Evolutionary conservation across 305 asterid species (phyloP).

Genomic region (Stenogyne calaminthoides): DNA sequence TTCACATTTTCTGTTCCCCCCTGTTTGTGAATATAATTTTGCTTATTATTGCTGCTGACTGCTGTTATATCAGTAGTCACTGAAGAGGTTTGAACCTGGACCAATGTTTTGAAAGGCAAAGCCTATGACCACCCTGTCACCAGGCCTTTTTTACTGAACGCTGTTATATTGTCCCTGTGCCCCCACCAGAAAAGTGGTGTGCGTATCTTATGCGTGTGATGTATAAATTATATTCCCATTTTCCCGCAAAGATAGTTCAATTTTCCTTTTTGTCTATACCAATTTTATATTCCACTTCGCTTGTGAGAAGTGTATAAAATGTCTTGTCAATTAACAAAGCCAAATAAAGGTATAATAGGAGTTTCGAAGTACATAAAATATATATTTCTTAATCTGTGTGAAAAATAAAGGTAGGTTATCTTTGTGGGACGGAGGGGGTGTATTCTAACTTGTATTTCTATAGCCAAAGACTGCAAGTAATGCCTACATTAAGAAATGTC

Average conservation of each 20-base stretch:
- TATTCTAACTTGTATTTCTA: background rate
- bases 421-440: background rate
- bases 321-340: background rate
- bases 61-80: background rate
- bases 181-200: background rate
- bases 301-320: background rate
- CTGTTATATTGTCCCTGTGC: conserved; percentile 7
- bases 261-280: background rate
- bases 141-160: background rate
- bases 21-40: background rate
- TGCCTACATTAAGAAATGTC: background rate
- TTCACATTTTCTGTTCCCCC: conserved; percentile 5
- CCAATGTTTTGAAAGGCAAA: too few species aligned
- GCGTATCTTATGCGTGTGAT: background rate
- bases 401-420: background rate
- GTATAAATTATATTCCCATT: background rate
- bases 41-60: conserved; percentile 6
- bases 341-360: background rate
- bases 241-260: background rate
- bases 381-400: background rate
- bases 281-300: background rate
- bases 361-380: background rate
- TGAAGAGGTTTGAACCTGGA: too few species aligned
- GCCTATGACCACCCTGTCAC: too few species aligned
- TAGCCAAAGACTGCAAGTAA: conserved; percentile 13